phyloP scores from a whole-genome alignment of 345 rosid species.

The Excoecaria agallocha region DNA sequence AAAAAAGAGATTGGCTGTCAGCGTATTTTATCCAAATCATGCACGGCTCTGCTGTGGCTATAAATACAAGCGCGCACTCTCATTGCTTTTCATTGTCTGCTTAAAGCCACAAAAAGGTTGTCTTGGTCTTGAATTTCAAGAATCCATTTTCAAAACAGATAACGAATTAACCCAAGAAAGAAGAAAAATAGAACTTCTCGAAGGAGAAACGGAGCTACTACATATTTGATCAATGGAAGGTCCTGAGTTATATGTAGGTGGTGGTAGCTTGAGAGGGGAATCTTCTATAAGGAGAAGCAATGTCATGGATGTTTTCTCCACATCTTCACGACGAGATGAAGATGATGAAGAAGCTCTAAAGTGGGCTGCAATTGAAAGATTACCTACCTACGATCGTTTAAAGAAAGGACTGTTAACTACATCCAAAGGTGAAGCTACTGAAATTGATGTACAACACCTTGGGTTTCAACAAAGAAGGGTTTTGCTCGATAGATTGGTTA shows the following conservation, averaged over 20 bases:
- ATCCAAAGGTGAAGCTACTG: slow-evolving; percentile 12
- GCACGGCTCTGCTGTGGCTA: neutral
- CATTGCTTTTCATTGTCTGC: too few relatives aligned
- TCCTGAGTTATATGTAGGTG: slow-evolving; percentile 7
- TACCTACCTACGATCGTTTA: slow-evolving; percentile 43
- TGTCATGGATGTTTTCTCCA: slow-evolving; percentile 7
- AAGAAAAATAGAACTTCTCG: neutral
- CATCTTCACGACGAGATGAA: slow-evolving; percentile 1
- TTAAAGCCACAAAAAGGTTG: neutral
- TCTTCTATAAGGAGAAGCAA: slow-evolving; percentile 13
- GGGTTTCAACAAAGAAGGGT: slow-evolving; percentile 18
- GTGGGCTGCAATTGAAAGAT: slow-evolving; percentile 51
- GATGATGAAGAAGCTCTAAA: slow-evolving; percentile 46
- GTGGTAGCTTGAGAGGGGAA: slow-evolving; percentile 12
- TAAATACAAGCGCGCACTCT: neutral
- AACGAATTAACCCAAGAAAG: neutral
- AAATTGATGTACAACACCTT: slow-evolving; percentile 26
- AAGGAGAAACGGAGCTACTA: neutral
- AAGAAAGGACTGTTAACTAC: slow-evolving; percentile 40
- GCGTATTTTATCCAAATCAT: too few relatives aligned
- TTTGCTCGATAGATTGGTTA: slow-evolving; percentile 20
- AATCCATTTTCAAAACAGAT: too few relatives aligned
- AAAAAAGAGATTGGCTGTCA: too few relatives aligned
- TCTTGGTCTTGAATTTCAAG: neutral
- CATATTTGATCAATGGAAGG: slow-evolving; percentile 13